Evolutionary conservation across 2,329 filamentous ascomycete genomes (phyloP), one percentile per base, ranked within the genome.

Genomic region (Clonostachys byssicola): DNA sequence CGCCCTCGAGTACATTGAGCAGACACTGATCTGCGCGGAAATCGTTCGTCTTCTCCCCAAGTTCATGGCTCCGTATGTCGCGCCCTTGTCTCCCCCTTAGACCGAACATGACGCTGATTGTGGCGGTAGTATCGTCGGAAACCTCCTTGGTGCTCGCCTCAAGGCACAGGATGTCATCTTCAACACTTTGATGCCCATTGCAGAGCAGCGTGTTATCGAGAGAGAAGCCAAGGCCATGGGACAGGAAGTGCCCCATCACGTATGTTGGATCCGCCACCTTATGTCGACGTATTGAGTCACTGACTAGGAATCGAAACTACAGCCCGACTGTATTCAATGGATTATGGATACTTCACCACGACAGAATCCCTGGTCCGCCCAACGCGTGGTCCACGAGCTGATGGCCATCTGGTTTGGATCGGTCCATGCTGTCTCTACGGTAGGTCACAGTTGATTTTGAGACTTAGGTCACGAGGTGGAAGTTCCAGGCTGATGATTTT

Each of bases 401-500:
- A 48, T 48, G 9, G 46, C 46, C 10, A 45, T 48, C 4, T 46
- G 45, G 46, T 48, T 47, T 33, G 41, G 46, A 5, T 47, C 46
- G 4, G 46, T 47, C 16, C 41, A 47, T 35, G 34, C 34, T 13
- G 5, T 44, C n/a, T 47, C 45, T 6, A 47, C 45, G 9, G 45
- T 47, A 42, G 5, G 45, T 40, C 10, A 18, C 6, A 17, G n/a
- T n/a, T n/a, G n/a, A n/a, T n/a, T n/a, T n/a, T n/a, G n/a, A n/a
- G n/a, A n/a, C n/a, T n/a, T n/a, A n/a, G n/a, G n/a, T n/a, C n/a
- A n/a, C n/a, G n/a, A n/a, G n/a, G n/a, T n/a, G n/a, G n/a, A n/a
- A n/a, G n/a, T n/a, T n/a, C n/a, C n/a, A n/a, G n/a, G n/a, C 34
- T 36, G 9, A 36, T 45, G 33, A n/a, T 45, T 8, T 17, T 36